phyloP scores from a whole-genome alignment of 768 basidiomycete genomes.

The Tricholomella constricta region DNA sequence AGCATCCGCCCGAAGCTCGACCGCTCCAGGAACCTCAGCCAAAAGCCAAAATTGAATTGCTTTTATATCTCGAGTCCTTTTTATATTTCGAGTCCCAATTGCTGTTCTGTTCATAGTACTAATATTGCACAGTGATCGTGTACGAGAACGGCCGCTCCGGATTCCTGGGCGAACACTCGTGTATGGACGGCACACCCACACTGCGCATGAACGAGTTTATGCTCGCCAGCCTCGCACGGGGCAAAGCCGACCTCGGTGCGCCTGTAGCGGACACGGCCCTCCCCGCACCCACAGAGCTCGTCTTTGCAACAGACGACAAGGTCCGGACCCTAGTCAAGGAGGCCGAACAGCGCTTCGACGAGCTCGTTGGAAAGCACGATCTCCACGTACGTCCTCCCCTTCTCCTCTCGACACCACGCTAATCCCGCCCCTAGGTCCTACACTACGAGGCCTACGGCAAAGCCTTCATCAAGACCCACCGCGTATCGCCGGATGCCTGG shows the following conservation, averaged over 20 bases:
- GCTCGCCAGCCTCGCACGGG: conserved; percentile 69
- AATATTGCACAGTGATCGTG: conserved; percentile 90
- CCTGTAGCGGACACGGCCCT: conserved; percentile 43
- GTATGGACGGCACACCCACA: conserved; percentile 95
- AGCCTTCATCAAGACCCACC: conserved; percentile 77
- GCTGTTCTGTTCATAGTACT: no score
- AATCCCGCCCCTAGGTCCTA: conserved; percentile 51
- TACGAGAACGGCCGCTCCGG: conserved; percentile 94
- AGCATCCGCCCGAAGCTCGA: no score
- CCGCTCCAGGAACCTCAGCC: no score
- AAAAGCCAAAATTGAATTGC: no score
- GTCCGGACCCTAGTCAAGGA: conserved; percentile 53
- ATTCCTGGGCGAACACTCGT: conserved; percentile 87
- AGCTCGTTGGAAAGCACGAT: conserved; percentile 76
- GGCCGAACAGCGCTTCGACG: conserved; percentile 71
- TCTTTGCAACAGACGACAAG: conserved; percentile 64
- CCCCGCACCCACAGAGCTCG: conserved; percentile 63
- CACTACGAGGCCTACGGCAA: conserved; percentile 93
- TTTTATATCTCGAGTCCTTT: no score
- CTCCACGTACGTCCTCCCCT: conserved; percentile 56
- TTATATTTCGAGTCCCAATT: no score
- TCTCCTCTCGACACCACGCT: neutral
- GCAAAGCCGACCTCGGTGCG: conserved; percentile 78
- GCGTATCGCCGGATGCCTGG: conserved; percentile 91
- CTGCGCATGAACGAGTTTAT: conserved; percentile 95